A percentile compares a stretch with the other conserved stretches of the same genome.
phyloP scores from a whole-genome alignment of 306 rosid species.

The Calophaca sinica region DNA sequence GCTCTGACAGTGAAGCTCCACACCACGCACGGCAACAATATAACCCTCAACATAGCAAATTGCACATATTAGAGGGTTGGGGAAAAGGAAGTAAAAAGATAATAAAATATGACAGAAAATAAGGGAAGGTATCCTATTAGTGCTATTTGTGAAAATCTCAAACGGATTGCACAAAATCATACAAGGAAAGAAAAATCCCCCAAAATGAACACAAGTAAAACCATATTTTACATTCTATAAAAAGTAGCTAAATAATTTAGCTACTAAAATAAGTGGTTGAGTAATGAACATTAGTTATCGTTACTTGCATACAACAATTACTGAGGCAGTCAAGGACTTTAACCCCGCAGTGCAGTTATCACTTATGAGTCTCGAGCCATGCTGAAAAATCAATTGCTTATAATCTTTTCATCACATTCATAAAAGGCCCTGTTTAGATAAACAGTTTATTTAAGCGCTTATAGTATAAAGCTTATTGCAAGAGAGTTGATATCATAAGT shows the following conservation, averaged over 20 bases:
- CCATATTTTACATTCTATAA: constrained; percentile 8
- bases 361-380: constrained; percentile 92
- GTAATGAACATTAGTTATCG: constrained; percentile 26
- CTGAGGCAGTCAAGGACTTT: constrained; percentile 86
- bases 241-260: constrained; percentile 20
- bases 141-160: constrained; percentile 16
- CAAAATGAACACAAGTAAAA: background rate
- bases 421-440: too few relatives aligned
- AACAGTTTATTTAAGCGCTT: too few relatives aligned
- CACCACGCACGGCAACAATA: too few relatives aligned
- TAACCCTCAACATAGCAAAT: too few relatives aligned
- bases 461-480: too few relatives aligned
- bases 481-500: too few relatives aligned
- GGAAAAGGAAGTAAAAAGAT: too few relatives aligned
- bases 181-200: constrained; percentile 12
- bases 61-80: too few relatives aligned
- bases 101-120: constrained; percentile 10
- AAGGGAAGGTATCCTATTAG: background rate
- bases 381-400: constrained; percentile 78
- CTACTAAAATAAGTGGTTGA: constrained; percentile 5
- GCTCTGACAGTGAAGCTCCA: too few relatives aligned
- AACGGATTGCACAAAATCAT: too few relatives aligned
- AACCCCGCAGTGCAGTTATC: constrained; percentile 97
- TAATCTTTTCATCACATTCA: constrained; percentile 80
- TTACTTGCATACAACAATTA: constrained; percentile 75